Conservation (phyloP, 257 asterid species). For the Penstemon eatonii region DNA sequence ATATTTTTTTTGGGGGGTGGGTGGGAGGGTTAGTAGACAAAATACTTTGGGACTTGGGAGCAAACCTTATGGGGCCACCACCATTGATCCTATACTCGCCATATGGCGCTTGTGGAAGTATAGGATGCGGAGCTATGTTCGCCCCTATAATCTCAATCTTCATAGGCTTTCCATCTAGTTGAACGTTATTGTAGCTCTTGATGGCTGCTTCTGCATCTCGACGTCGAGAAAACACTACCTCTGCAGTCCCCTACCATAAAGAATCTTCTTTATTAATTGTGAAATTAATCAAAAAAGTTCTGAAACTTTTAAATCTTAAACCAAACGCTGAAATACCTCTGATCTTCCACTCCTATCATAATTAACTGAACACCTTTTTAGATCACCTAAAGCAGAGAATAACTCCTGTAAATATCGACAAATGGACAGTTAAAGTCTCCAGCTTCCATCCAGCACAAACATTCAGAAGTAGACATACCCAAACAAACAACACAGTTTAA, state of each 20-base stretch:
- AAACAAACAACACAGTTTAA: neutral
- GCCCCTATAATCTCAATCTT: constrained; percentile 60
- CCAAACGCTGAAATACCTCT: constrained; percentile 38
- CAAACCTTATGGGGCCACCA: constrained; percentile 45
- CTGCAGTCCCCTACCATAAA: constrained; percentile 41
- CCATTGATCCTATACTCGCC: constrained; percentile 37
- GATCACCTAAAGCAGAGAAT: constrained; percentile 51
- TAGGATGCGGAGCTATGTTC: constrained; percentile 41
- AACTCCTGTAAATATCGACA: constrained; percentile 38
- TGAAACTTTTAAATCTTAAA: neutral
- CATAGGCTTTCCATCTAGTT: constrained; percentile 75
- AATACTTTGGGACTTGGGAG: neutral
- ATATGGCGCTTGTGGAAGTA: constrained; percentile 34
- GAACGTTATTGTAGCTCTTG: constrained; percentile 62
- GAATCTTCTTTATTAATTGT: neutral
- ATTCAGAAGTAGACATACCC: neutral
- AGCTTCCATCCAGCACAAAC: neutral
- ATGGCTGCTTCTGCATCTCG: constrained; percentile 63
- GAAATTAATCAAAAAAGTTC: neutral
- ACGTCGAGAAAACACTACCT: constrained; percentile 56
- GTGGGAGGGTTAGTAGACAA: neutral
- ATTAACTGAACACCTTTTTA: constrained; percentile 42
- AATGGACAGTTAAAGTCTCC: constrained; percentile 12
- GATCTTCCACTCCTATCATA: constrained; percentile 51
- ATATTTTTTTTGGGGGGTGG: neutral